These are phyloP conservation scores for Bretziella fagacearum DNA, from an alignment of 2,329 filamentous ascomycete genomes.

Conservation along the genomic window DNA sequence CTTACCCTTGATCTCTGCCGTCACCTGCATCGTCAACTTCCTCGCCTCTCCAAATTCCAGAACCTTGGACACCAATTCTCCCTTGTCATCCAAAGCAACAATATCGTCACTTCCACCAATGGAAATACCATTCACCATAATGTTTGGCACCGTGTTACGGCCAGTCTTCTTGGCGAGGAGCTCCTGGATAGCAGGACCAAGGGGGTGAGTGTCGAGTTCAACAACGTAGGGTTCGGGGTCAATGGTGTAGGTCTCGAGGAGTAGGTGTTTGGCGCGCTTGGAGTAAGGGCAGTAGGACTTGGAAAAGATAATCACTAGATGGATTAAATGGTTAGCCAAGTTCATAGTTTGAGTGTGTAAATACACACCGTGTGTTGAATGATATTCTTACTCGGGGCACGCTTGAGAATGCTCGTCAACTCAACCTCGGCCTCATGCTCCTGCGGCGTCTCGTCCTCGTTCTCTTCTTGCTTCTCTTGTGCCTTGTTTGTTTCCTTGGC, in stretches of 20 bases:
- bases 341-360: too few species aligned
- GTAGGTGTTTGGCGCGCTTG: slow-evolving; percentile 64
- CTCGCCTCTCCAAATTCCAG: slow-evolving; percentile 46
- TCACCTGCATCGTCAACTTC: slow-evolving; percentile 13
- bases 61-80: slow-evolving; percentile 54
- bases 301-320: slow-evolving; percentile 79
- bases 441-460: slow-evolving; percentile 35
- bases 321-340: slow-evolving; percentile 7
- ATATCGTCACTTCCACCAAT: slow-evolving; percentile 87
- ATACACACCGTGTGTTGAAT: too few species aligned
- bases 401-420: slow-evolving; percentile 65
- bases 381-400: slow-evolving; percentile 66
- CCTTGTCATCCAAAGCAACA: slow-evolving; percentile 47
- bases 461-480: slow-evolving; percentile 18
- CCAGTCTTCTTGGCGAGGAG: slow-evolving; percentile 58
- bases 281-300: slow-evolving; percentile 87
- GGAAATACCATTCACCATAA: slow-evolving; percentile 72
- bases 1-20: slow-evolving; percentile 1
- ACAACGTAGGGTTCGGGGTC: slow-evolving; percentile 71
- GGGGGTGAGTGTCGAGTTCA: slow-evolving; percentile 68
- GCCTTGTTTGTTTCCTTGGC: slow-evolving; percentile 7
- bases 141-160: slow-evolving; percentile 75
- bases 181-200: slow-evolving; percentile 57
- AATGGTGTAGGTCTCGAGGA: slow-evolving; percentile 73
- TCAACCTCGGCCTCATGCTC: slow-evolving; percentile 51